phyloP scores from a whole-genome alignment of 768 basidiomycete species.

The Leucosporidium scottii region DNA sequence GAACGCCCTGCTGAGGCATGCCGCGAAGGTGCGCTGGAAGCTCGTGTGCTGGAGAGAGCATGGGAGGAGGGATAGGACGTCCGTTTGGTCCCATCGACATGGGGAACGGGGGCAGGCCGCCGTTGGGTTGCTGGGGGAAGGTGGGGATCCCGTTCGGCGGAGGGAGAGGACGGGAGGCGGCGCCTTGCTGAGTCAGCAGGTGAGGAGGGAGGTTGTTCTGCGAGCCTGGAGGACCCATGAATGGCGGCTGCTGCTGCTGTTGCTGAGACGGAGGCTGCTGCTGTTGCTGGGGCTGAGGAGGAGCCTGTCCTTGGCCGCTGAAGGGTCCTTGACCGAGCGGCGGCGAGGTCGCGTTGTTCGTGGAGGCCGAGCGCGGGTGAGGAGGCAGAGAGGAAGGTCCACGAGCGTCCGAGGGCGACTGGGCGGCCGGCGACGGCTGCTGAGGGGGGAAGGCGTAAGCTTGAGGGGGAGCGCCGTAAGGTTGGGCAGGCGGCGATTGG shows the following conservation, averaged over 20 bases:
- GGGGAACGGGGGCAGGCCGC: background rate
- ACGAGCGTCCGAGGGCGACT: too few relatives aligned
- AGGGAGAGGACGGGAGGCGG: background rate
- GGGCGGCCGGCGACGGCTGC: background rate
- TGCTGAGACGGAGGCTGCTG: background rate
- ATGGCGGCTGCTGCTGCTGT: background rate
- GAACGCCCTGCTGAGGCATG: background rate
- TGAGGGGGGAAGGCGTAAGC: background rate
- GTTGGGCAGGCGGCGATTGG: background rate
- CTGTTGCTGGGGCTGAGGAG: background rate
- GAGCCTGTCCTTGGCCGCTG: background rate
- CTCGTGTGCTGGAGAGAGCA: background rate
- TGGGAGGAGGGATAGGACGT: background rate
- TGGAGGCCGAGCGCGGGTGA: too few relatives aligned
- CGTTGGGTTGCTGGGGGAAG: background rate
- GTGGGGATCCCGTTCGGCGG: background rate
- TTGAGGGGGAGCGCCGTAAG: background rate
- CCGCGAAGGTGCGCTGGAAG: background rate
- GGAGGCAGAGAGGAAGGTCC: too few relatives aligned
- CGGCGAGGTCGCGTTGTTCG: too few relatives aligned
- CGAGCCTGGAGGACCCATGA: background rate
- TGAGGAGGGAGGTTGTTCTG: background rate
- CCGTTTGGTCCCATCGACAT: background rate
- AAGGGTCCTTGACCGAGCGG: too few relatives aligned
- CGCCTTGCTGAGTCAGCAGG: background rate